Evolutionary conservation across 2,329 filamentous ascomycete genomes (phyloP).

Genomic region (Exophiala lecanii-corni): DNA sequence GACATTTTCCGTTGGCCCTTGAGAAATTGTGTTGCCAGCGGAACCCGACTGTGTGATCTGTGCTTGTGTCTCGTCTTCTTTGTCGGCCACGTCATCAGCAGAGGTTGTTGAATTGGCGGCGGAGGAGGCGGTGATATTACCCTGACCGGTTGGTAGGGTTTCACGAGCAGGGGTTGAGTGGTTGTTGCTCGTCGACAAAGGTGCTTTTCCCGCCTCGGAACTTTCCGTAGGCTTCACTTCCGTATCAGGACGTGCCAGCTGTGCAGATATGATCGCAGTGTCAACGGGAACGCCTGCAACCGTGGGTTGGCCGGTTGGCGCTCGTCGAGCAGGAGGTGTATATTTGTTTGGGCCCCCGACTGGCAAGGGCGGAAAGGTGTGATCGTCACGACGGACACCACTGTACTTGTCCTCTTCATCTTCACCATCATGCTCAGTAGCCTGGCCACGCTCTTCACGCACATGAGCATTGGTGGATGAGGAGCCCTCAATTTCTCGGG

Average conservation of each 20-base stretch:
- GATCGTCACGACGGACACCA: slow-evolving; percentile 70
- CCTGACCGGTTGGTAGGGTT: slow-evolving; percentile 3
- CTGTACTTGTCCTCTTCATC: slow-evolving; percentile 98
- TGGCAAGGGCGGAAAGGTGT: slow-evolving; percentile 58
- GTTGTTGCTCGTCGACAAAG: slow-evolving; percentile 1
- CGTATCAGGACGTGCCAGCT: slow-evolving; percentile 54
- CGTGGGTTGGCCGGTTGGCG: slow-evolving; percentile 68
- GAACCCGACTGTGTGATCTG: slow-evolving; percentile 14
- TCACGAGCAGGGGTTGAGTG: slow-evolving; percentile 7
- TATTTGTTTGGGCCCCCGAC: slow-evolving; percentile 67
- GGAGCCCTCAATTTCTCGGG: slow-evolving; percentile 81
- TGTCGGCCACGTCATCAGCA: background rate
- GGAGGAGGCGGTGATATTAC: slow-evolving; percentile 2
- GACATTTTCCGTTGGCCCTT: slow-evolving; percentile 56
- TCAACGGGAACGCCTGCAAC: slow-evolving; percentile 75
- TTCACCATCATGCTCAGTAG: slow-evolving; percentile 58
- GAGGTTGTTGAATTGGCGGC: slow-evolving; percentile 18
- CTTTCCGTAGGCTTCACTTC: slow-evolving; percentile 38
- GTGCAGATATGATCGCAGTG: slow-evolving; percentile 86
- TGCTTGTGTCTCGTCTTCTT: slow-evolving; percentile 44
- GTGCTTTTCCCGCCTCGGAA: background rate
- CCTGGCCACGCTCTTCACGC: slow-evolving; percentile 79
- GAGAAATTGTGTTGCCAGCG: slow-evolving; percentile 37
- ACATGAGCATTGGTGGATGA: slow-evolving; percentile 73
- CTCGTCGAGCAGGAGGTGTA: slow-evolving; percentile 81